A percentile compares a stretch with the other conserved stretches of the same genome.
Evolutionary conservation across 225 moss, liverwort and hornwort species (phyloP).

Genomic region (Physcomitrium patens): DNA sequence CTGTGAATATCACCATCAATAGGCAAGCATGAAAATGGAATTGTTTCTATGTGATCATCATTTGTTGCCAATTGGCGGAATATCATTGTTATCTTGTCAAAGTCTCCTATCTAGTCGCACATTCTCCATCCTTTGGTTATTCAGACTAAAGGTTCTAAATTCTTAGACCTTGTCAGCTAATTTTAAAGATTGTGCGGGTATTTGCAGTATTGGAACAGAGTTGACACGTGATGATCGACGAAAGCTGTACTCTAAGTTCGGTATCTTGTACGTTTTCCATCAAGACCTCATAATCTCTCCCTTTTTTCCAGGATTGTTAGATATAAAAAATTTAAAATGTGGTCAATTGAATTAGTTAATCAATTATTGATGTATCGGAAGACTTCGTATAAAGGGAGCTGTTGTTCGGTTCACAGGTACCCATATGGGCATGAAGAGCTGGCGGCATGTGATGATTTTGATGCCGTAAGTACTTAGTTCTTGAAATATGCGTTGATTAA

Average conservation of each 20-base stretch:
- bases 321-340: not conserved
- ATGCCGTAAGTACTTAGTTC: constrained; percentile 51
- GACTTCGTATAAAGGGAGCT: not conserved
- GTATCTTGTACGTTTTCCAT: constrained; percentile 73
- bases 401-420: constrained; percentile 50
- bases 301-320: not conserved
- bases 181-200: not conserved
- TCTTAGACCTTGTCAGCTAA: not conserved
- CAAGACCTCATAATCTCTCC: not conserved
- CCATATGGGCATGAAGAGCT: constrained; percentile 96
- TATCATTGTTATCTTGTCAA: not conserved
- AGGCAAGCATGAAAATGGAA: constrained; percentile 44
- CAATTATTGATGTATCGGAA: not conserved
- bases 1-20: constrained; percentile 92
- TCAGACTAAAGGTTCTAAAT: not conserved
- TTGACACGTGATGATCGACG: constrained; percentile 93
- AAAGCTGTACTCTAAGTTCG: constrained; percentile 92
- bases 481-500: not conserved
- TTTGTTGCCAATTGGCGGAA: not conserved
- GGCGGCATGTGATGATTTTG: constrained; percentile 93
- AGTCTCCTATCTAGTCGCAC: not conserved
- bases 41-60: not conserved
- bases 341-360: too few relatives aligned
- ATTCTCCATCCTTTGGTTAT: not conserved
- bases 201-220: constrained; percentile 94